Evolutionary conservation across 139 green algal genomes (phyloP).

Genomic region (Edaphochlamys debaryana): DNA sequence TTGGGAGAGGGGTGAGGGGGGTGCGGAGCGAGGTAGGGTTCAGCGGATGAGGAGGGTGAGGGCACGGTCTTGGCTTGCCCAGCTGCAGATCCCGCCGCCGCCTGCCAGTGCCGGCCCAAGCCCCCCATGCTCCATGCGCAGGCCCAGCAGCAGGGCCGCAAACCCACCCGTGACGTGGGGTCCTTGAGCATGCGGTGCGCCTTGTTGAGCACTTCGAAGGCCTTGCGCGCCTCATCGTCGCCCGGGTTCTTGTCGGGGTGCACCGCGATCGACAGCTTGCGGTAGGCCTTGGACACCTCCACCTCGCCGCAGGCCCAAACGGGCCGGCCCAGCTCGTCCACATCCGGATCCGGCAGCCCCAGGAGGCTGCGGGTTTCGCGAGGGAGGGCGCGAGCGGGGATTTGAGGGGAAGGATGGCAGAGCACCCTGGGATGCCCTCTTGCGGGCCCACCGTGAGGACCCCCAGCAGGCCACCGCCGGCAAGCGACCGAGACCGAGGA

Average conservation of each 20-base stretch:
- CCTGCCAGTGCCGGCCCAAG: no score
- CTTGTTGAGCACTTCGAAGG: constrained; percentile 79
- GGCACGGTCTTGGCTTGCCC: not conserved
- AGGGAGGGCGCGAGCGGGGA: no score
- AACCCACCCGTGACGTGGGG: constrained; percentile 20
- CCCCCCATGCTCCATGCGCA: no score
- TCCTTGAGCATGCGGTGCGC: constrained; percentile 75
- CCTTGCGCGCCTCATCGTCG: constrained; percentile 42
- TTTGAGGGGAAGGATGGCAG: no score
- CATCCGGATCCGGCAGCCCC: constrained; percentile 67
- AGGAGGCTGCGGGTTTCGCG: constrained; percentile 74
- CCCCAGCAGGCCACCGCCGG: no score
- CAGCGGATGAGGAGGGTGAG: not conserved
- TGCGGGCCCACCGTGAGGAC: no score
- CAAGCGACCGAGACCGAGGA: no score
- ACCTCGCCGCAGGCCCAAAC: constrained; percentile 62
- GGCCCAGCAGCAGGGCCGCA: no score
- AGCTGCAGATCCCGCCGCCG: not conserved
- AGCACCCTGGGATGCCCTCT: no score
- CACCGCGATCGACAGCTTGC: constrained; percentile 79
- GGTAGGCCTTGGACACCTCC: constrained; percentile 77
- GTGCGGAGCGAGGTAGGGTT: no score
- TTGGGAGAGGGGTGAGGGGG: no score
- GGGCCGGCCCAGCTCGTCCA: constrained; percentile 73
- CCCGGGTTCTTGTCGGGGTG: constrained; percentile 84